Conservation (phyloP, 2,329 filamentous ascomycete genomes). For the Colletotrichum destructivum region DNA sequence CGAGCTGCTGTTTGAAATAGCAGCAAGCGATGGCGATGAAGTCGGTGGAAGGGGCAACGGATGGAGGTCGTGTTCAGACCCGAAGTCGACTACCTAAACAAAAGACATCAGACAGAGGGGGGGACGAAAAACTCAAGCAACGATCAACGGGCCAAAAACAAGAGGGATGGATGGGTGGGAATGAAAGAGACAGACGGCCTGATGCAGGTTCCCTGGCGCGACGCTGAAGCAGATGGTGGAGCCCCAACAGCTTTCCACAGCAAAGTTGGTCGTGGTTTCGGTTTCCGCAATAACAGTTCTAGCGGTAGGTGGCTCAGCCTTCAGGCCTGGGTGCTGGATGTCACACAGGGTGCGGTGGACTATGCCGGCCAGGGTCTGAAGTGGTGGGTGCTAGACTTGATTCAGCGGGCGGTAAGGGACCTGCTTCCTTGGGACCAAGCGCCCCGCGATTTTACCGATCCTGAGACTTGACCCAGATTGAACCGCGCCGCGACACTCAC, state of each 20-base stretch:
- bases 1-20: neutral
- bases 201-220: conserved; percentile 33
- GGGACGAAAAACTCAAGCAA: neutral
- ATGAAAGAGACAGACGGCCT: conserved; percentile 17
- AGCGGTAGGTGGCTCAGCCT: conserved; percentile 1
- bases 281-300: conserved; percentile 38
- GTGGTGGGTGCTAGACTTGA: conserved; percentile 2
- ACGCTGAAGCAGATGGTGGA: conserved; percentile 34
- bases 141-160: conserved; percentile 11
- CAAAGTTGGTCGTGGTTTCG: conserved; percentile 19
- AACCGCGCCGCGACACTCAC: conserved; percentile 2
- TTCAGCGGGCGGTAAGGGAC: conserved; percentile 31
- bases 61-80: neutral
- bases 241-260: conserved; percentile 28
- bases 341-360: neutral
- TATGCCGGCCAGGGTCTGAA: no score
- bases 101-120: neutral
- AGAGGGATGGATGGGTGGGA: conserved; percentile 1
- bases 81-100: neutral
- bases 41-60: neutral
- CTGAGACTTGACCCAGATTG: conserved; percentile 18
- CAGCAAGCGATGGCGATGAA: neutral
- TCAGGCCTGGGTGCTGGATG: neutral
- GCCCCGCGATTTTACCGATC: conserved; percentile 38
- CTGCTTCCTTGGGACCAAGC: conserved; percentile 6